Conservation (phyloP, 108 stramenopile species). For the Bacterosira constricta region DNA sequence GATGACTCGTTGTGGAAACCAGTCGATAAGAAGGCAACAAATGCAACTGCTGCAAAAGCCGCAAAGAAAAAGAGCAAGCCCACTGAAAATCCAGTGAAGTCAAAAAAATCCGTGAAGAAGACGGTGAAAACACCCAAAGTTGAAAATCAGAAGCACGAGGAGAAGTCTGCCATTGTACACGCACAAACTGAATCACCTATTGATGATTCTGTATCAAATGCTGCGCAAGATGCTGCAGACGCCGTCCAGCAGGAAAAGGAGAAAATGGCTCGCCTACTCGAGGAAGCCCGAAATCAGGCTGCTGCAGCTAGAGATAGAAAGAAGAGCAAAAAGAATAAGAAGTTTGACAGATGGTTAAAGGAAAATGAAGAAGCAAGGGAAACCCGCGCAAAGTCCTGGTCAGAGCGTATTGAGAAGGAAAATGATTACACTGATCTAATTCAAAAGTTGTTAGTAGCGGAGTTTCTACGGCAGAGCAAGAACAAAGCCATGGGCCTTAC, state of each 20-base stretch:
- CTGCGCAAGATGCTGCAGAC: constrained; percentile 9
- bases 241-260: constrained; percentile 17
- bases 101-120: background rate
- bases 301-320: constrained; percentile 27
- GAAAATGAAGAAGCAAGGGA: constrained; percentile 29
- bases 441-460: constrained; percentile 28
- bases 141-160: background rate
- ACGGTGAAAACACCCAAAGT: no score
- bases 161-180: background rate
- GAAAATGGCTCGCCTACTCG: constrained; percentile 9
- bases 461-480: constrained; percentile 42
- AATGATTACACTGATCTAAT: constrained; percentile 32
- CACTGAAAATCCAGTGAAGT: background rate
- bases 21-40: background rate
- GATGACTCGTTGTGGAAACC: background rate
- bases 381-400: constrained; percentile 32
- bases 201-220: no score
- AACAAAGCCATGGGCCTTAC: constrained; percentile 19
- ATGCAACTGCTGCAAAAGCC: background rate
- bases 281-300: constrained; percentile 20
- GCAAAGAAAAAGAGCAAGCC: background rate
- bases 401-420: constrained; percentile 17
- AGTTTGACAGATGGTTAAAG: constrained; percentile 25
- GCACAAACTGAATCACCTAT: no score
- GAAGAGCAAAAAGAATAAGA: constrained; percentile 37